Percentiles rank a stretch among this genome's conserved stretches.
phyloP scores from a whole-genome alignment of 768 basidiomycete genomes.

The Tulasnella sp. region DNA sequence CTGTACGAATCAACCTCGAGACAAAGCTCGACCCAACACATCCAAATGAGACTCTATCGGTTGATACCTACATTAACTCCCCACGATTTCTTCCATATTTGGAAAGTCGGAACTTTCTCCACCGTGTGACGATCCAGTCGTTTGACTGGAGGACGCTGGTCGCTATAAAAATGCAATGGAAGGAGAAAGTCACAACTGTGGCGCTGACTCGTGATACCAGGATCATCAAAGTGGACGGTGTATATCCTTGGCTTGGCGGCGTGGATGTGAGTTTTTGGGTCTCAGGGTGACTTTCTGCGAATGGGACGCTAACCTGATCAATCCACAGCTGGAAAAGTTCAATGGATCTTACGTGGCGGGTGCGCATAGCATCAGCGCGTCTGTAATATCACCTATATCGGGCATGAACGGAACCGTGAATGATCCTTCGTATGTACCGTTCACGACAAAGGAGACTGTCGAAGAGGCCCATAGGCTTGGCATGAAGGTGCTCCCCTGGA shows the following conservation, averaged over 20 bases:
- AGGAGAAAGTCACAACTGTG: constrained; percentile 44
- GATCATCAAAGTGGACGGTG: background rate
- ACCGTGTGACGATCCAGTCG: constrained; percentile 39
- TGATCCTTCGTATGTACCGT: constrained; percentile 36
- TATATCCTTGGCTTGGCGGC: background rate
- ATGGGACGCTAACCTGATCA: constrained; percentile 12
- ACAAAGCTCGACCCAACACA: constrained; percentile 24
- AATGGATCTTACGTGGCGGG: constrained; percentile 38
- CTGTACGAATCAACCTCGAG: constrained; percentile 65
- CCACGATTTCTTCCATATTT: constrained; percentile 14
- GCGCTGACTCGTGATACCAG: constrained; percentile 46
- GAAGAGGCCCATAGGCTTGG: constrained; percentile 51
- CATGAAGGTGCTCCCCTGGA: constrained; percentile 61
- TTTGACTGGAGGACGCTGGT: constrained; percentile 73
- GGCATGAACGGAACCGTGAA: background rate
- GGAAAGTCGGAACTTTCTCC: background rate
- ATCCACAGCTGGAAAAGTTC: constrained; percentile 31
- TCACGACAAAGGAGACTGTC: constrained; percentile 61
- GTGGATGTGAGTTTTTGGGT: constrained; percentile 32
- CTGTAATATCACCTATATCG: constrained; percentile 50
- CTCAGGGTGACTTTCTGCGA: constrained; percentile 26
- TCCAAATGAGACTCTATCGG: constrained; percentile 22
- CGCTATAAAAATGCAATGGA: constrained; percentile 61
- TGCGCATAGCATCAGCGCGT: constrained; percentile 49
- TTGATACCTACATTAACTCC: constrained; percentile 24